Conservation (phyloP, 345 rosid species). For the Eucalyptus cladocalyx region DNA sequence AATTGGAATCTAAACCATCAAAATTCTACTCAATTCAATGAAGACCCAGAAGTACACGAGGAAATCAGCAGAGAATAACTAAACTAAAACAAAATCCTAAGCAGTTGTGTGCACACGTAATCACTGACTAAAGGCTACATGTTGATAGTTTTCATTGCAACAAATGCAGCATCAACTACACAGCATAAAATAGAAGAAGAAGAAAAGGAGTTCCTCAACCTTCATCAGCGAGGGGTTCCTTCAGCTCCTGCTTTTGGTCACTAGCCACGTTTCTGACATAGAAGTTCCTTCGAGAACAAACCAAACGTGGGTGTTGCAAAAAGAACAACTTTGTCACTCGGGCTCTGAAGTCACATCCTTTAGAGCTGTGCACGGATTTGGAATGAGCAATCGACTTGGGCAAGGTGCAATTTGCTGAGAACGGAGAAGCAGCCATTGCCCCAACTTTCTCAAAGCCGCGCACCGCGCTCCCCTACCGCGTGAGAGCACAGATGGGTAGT, state of each 20-base stretch:
- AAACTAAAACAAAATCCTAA: not conserved
- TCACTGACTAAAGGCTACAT: not conserved
- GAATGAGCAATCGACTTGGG: conserved; percentile 1
- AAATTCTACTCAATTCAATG: not conserved
- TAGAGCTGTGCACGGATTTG: not conserved
- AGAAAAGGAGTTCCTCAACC: not conserved
- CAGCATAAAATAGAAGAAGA: not conserved
- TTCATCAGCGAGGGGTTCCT: conserved; percentile 7
- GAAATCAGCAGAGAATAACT: not conserved
- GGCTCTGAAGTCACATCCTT: conserved; percentile 8
- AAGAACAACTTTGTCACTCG: conserved; percentile 8
- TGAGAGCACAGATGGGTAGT: not conserved
- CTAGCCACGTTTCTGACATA: conserved; percentile 22
- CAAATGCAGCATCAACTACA: not conserved
- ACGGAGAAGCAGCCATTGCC: conserved; percentile 18
- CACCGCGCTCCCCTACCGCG: not conserved
- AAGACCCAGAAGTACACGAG: not conserved
- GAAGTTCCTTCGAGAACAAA: conserved; percentile 1
- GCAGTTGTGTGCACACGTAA: not conserved
- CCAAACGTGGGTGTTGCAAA: conserved; percentile 2
- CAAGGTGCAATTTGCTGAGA: conserved; percentile 7
- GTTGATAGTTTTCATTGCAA: not conserved
- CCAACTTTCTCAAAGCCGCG: too few relatives aligned
- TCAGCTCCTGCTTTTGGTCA: conserved; percentile 16
- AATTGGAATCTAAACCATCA: not conserved